Conservation (phyloP, 2,329 filamentous ascomycete species). For the Byssothecium circinans region DNA sequence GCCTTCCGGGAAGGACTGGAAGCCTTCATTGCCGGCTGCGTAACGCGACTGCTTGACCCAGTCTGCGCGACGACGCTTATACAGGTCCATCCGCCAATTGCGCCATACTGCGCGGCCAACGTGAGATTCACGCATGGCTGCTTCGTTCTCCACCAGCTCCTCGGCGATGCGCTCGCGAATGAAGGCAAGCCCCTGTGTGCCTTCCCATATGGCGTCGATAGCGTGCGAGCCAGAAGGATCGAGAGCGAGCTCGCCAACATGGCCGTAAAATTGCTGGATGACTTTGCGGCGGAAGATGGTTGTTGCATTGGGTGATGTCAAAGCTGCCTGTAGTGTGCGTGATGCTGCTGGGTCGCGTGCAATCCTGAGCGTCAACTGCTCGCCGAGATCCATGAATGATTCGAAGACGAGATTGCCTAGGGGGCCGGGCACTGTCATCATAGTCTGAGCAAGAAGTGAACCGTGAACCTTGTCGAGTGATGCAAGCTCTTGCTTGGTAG, state of each 20-base stretch:
- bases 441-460: slow-evolving; percentile 76
- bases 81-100: slow-evolving; percentile 75
- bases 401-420: slow-evolving; percentile 72
- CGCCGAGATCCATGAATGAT: slow-evolving; percentile 52
- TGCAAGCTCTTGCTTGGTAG: slow-evolving; percentile 32
- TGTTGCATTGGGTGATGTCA: slow-evolving; percentile 57
- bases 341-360: slow-evolving; percentile 63
- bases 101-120: slow-evolving; percentile 70
- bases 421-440: slow-evolving; percentile 73
- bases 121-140: slow-evolving; percentile 63
- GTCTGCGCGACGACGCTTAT: slow-evolving; percentile 62
- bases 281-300: slow-evolving; percentile 64
- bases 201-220: slow-evolving; percentile 67
- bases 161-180: slow-evolving; percentile 68
- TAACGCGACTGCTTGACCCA: slow-evolving; percentile 65
- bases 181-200: slow-evolving; percentile 65
- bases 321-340: slow-evolving; percentile 65
- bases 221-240: slow-evolving; percentile 67
- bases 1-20: slow-evolving; percentile 53
- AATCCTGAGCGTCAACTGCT: slow-evolving; percentile 60
- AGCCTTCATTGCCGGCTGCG: slow-evolving; percentile 54
- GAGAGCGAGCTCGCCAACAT: slow-evolving; percentile 62
- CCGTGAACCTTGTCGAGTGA: slow-evolving; percentile 70
- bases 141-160: slow-evolving; percentile 62
- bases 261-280: slow-evolving; percentile 63